Conservation (phyloP, 371 early-diverging fungal genomes). For the Apophysomyces elegans region DNA sequence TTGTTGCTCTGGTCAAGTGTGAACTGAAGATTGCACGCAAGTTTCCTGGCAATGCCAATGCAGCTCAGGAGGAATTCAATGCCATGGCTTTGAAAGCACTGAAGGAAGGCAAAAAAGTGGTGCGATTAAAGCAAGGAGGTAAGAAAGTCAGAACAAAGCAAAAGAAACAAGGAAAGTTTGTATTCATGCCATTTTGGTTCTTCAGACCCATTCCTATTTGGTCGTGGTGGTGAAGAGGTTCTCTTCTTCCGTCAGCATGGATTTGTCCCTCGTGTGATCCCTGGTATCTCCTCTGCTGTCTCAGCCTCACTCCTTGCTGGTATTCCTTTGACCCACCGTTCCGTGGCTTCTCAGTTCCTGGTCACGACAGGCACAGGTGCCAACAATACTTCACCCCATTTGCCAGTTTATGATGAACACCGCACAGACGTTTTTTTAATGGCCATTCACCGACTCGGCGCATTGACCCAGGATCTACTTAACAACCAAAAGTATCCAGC, state of each 20-base stretch:
- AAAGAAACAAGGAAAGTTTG: background rate
- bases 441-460: conserved; percentile 77
- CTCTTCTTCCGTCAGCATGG: conserved; percentile 72
- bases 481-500: conserved; percentile 59
- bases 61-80: conserved; percentile 83
- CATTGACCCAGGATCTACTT: conserved; percentile 61
- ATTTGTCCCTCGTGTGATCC: conserved; percentile 71
- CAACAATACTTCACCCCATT: conserved; percentile 43
- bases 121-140: conserved; percentile 85
- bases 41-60: conserved; percentile 72
- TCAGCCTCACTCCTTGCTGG: conserved; percentile 77
- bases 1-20: conserved; percentile 62
- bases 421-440: conserved; percentile 90
- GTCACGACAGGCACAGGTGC: conserved; percentile 81
- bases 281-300: conserved; percentile 83
- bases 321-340: conserved; percentile 90
- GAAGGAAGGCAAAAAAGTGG: conserved; percentile 71
- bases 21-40: conserved; percentile 48
- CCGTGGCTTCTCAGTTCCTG: conserved; percentile 84
- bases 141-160: conserved; percentile 11
- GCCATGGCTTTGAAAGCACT: conserved; percentile 67
- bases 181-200: background rate
- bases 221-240: conserved; percentile 92
- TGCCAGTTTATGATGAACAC: conserved; percentile 68
- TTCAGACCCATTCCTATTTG: conserved; percentile 89